A percentile compares a stretch with the other conserved stretches of the same genome.
Conservation (phyloP, 345 rosid genomes). For the Geranium rotundifolium region DNA sequence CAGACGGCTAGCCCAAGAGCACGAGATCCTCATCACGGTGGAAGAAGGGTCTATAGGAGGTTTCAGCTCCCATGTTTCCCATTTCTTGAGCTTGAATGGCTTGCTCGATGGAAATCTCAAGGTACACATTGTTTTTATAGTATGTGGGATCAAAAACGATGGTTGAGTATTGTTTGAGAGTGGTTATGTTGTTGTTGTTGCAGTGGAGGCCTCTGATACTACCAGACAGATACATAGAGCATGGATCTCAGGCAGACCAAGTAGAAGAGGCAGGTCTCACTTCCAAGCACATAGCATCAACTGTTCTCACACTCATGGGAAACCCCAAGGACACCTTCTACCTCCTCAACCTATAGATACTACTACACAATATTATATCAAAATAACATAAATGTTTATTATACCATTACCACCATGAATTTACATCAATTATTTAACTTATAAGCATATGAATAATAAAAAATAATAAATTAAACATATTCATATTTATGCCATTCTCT, state of each 20-base stretch:
- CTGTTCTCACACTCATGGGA: slow-evolving; percentile 18
- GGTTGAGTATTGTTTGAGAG: no score
- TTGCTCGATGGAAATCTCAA: slow-evolving; percentile 34
- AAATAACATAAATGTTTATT: no score
- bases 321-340: slow-evolving; percentile 10
- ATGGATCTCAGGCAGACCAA: slow-evolving; percentile 36
- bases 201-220: slow-evolving; percentile 47
- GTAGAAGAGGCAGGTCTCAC: slow-evolving; percentile 31
- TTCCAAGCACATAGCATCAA: slow-evolving; percentile 31
- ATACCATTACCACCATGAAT: no score
- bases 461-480: no score
- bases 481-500: no score
- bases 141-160: no score
- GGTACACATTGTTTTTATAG: slow-evolving; percentile 14
- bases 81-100: slow-evolving; percentile 33
- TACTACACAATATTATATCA: no score
- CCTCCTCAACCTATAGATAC: no score
- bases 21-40: slow-evolving; percentile 34
- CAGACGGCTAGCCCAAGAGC: slow-evolving; percentile 22
- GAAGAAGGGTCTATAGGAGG: no score
- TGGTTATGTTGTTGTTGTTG: not conserved
- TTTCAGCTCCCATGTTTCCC: slow-evolving; percentile 36
- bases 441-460: no score
- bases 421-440: no score
- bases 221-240: slow-evolving; percentile 42